Evolutionary conservation across 257 asterid genomes (phyloP).

Genomic region (Capsicum chinense): DNA sequence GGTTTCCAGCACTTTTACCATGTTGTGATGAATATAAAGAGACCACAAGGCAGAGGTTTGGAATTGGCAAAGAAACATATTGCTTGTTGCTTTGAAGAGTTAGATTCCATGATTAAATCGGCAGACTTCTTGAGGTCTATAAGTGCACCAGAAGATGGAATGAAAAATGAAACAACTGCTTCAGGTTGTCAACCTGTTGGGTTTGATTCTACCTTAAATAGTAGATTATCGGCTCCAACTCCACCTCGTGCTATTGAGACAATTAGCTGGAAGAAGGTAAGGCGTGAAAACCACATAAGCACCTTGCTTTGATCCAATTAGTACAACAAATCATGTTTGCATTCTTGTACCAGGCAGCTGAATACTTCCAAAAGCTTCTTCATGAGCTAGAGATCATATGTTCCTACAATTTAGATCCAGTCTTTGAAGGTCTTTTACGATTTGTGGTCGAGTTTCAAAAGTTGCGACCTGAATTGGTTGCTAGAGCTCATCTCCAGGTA

Average conservation of each 20-base stretch:
- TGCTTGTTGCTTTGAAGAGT: constrained; percentile 72
- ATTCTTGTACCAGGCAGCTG: constrained; percentile 70
- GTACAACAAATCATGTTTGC: constrained; percentile 20
- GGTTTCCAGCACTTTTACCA: constrained; percentile 86
- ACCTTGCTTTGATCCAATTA: constrained; percentile 21
- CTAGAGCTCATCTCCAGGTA: constrained; percentile 95
- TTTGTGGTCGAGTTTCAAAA: constrained; percentile 85
- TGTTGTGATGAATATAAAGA: constrained; percentile 75
- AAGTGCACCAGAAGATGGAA: constrained; percentile 45
- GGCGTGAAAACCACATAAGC: constrained; percentile 27
- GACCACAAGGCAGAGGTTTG: constrained; percentile 97
- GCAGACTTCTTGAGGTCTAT: constrained; percentile 65
- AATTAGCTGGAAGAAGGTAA: constrained; percentile 88
- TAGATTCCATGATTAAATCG: constrained; percentile 76
- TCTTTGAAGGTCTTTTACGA: constrained; percentile 71
- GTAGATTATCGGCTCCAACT: constrained; percentile 95
- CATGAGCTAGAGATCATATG: constrained; percentile 82
- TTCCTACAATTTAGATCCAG: constrained; percentile 73
- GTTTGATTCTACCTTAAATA: constrained; percentile 91
- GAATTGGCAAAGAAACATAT: constrained; percentile 96
- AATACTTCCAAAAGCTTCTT: constrained; percentile 95
- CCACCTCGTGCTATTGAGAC: constrained; percentile 91
- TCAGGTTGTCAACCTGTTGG: constrained; percentile 92
- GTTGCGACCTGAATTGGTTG: constrained; percentile 83
- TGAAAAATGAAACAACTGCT: constrained; percentile 78